Conservation (phyloP, 2,329 filamentous ascomycete genomes). For the Aureobasidium melanogenum region DNA sequence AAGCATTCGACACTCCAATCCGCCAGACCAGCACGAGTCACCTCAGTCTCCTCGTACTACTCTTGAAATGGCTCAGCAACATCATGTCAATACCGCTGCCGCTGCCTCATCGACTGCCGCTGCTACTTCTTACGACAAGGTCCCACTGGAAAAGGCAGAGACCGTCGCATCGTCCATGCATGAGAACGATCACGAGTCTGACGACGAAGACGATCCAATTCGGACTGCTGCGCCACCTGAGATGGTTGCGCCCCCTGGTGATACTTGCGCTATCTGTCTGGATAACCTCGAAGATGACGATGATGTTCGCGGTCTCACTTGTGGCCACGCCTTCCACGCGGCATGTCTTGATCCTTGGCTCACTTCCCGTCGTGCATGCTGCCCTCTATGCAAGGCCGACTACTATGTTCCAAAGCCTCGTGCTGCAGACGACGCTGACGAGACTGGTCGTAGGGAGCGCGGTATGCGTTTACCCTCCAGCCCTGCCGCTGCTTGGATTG, state of each 20-base stretch:
- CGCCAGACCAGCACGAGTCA: constrained; percentile 19
- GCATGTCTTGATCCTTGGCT: constrained; percentile 95
- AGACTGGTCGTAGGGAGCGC: constrained; percentile 12
- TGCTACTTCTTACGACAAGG: constrained; percentile 22
- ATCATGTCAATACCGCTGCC: constrained; percentile 37
- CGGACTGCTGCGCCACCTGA: constrained; percentile 74
- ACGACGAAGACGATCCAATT: constrained; percentile 72
- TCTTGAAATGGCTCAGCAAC: constrained; percentile 32
- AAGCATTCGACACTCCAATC: constrained; percentile 61
- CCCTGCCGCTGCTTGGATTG: constrained; percentile 23
- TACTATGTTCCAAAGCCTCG: constrained; percentile 93
- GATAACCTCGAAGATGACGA: constrained; percentile 92
- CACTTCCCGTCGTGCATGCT: constrained; percentile 87
- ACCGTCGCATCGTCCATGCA: constrained; percentile 23
- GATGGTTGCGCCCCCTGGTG: constrained; percentile 70
- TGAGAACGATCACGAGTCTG: constrained; percentile 26
- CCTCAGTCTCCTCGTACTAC: constrained; percentile 23
- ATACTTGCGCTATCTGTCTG: constrained; percentile 93
- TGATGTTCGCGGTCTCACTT: constrained; percentile 85
- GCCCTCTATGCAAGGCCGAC: constrained; percentile 94
- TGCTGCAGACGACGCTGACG: constrained; percentile 42
- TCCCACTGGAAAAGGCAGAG: constrained; percentile 24
- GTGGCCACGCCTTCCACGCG: constrained; percentile 96
- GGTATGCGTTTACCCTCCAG: constrained; percentile 17
- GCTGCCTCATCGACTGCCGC: constrained; percentile 13